A percentile compares a stretch with the other conserved stretches of the same genome.
Conservation (phyloP, 345 rosid species). For the Aegle marmelos region DNA sequence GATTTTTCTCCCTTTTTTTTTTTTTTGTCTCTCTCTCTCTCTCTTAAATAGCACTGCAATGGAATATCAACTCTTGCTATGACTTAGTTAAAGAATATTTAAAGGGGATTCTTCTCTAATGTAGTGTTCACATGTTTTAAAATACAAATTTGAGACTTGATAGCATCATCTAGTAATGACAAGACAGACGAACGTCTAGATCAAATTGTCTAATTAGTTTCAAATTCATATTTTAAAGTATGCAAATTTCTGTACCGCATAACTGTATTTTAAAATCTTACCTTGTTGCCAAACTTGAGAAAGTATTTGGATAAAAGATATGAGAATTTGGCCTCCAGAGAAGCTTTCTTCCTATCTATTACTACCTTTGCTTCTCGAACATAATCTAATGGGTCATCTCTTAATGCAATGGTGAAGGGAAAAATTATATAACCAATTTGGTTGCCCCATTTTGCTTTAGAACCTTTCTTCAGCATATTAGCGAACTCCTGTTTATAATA, state of each 20-base stretch:
- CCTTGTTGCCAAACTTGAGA: conserved; percentile 19
- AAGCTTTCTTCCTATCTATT: conserved; percentile 34
- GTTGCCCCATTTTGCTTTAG: conserved; percentile 36
- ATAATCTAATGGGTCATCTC: conserved; percentile 35
- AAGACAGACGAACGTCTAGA: too few species aligned
- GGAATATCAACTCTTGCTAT: not conserved
- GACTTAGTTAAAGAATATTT: not conserved
- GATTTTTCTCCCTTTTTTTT: too few species aligned
- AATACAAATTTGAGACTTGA: too few species aligned
- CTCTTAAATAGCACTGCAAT: too few species aligned
- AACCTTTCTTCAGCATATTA: conserved; percentile 26
- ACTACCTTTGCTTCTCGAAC: conserved; percentile 26
- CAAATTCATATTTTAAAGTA: too few species aligned
- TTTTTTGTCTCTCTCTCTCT: too few species aligned
- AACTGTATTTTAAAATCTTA: not conserved
- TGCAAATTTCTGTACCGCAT: too few species aligned
- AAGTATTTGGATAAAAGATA: not conserved
- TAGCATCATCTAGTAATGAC: too few species aligned
- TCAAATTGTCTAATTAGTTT: too few species aligned
- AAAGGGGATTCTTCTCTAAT: too few species aligned
- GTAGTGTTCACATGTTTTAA: too few species aligned
- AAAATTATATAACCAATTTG: conserved; percentile 31
- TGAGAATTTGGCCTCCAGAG: conserved; percentile 21
- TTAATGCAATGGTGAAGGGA: conserved; percentile 30
- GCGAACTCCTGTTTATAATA: conserved; percentile 20